Percentiles rank a stretch among this genome's conserved stretches.
Conservation (phyloP, 2,329 filamentous ascomycete genomes). For the Neonectria hederae region DNA sequence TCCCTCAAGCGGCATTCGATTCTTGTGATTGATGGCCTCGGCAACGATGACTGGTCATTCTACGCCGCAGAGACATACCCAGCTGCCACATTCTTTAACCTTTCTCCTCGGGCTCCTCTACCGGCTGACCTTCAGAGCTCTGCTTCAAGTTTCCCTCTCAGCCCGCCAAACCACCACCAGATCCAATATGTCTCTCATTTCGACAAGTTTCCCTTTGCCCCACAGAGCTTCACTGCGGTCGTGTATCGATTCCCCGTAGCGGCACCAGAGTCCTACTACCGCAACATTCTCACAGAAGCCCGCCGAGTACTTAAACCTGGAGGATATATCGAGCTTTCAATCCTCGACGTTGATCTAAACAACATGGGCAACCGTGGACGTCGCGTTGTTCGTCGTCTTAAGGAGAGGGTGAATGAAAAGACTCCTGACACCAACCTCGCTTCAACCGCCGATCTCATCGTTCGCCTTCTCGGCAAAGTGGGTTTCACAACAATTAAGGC, state of each 20-base stretch:
- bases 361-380: slow-evolving; percentile 81
- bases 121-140: slow-evolving; percentile 55
- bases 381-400: slow-evolving; percentile 74
- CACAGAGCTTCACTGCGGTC: slow-evolving; percentile 78
- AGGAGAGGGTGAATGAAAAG: slow-evolving; percentile 72
- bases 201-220: slow-evolving; percentile 77
- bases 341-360: slow-evolving; percentile 82
- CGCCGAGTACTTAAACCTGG: slow-evolving; percentile 81
- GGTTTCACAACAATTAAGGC: slow-evolving; percentile 79
- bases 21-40: slow-evolving; percentile 82
- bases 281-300: slow-evolving; percentile 77
- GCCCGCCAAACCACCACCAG: slow-evolving; percentile 78
- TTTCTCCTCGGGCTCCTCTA: slow-evolving; percentile 68
- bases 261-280: slow-evolving; percentile 73
- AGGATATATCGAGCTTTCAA: slow-evolving; percentile 80
- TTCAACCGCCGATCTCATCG: slow-evolving; percentile 67
- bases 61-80: slow-evolving; percentile 85
- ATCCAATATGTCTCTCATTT: slow-evolving; percentile 72
- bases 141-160: slow-evolving; percentile 60
- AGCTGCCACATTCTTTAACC: slow-evolving; percentile 78
- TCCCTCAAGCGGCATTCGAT: slow-evolving; percentile 65
- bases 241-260: slow-evolving; percentile 81
- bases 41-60: slow-evolving; percentile 90
- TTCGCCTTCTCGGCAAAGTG: slow-evolving; percentile 72
- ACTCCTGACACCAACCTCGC: slow-evolving; percentile 69